Conservation (phyloP, 352 stramenopile species). For the Pythium guiyangense region DNA sequence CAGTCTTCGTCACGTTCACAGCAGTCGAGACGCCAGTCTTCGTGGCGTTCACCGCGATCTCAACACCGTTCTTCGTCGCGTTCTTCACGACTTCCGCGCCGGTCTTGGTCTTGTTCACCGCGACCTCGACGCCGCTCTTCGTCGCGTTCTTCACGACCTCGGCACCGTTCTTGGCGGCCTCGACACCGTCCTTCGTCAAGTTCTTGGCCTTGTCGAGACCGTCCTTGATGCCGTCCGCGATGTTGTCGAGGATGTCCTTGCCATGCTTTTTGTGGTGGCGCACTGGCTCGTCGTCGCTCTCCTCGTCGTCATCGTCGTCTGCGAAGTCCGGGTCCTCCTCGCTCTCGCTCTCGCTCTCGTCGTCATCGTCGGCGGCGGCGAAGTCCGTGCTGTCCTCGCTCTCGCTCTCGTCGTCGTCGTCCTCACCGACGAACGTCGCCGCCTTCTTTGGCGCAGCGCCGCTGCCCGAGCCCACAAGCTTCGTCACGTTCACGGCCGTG, state of each 20-base stretch:
- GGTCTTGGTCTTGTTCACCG: constrained; percentile 1
- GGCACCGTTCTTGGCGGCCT: neutral
- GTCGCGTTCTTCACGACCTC: neutral
- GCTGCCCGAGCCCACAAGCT: neutral
- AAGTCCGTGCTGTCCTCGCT: neutral
- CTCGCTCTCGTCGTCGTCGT: constrained; percentile 1
- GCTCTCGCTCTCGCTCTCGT: constrained; percentile 2
- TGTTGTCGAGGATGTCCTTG: constrained; percentile 9
- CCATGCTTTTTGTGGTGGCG: constrained; percentile 8
- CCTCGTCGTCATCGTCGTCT: constrained; percentile 9
- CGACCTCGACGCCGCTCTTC: neutral
- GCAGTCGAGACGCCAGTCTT: neutral
- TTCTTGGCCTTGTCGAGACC: neutral
- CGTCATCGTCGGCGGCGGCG: constrained; percentile 6
- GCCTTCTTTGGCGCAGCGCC: too few species aligned
- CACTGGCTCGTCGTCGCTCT: constrained; percentile 10
- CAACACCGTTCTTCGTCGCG: constrained; percentile 1
- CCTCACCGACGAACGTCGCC: constrained; percentile 1
- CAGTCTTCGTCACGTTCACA: constrained; percentile 1
- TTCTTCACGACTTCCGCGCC: constrained; percentile 1
- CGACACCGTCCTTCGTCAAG: neutral
- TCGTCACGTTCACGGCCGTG: neutral
- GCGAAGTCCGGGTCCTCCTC: too few species aligned
- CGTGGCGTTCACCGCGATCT: constrained; percentile 3
- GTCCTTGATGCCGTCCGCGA: constrained; percentile 4